Conservation (phyloP, 768 basidiomycete species). For the Agaricus sinodeliciosus region DNA sequence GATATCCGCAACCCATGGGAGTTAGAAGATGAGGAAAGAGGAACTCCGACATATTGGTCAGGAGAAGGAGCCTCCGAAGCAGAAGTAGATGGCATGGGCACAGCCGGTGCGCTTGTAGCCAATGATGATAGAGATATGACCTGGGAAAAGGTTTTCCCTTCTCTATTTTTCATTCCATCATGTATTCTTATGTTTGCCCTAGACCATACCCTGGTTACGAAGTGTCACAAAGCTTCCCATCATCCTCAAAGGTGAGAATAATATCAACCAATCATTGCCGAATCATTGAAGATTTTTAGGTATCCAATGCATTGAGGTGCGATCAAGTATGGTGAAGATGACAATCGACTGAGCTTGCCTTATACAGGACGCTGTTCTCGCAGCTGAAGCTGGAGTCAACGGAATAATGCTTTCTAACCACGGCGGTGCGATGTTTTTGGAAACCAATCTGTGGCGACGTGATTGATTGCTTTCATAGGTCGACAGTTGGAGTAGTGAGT, state of each 20-base stretch:
- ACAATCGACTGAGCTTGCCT: constrained; percentile 2
- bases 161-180: not conserved
- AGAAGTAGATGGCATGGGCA: constrained; percentile 44
- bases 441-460: not conserved
- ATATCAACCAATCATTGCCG: not conserved
- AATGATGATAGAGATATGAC: constrained; percentile 74
- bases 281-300: constrained; percentile 31
- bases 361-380: constrained; percentile 76
- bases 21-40: constrained; percentile 49
- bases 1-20: constrained; percentile 60
- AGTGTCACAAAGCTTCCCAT: constrained; percentile 65
- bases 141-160: constrained; percentile 53
- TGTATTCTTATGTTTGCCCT: constrained; percentile 1
- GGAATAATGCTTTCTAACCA: constrained; percentile 91
- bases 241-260: constrained; percentile 57
- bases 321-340: not conserved
- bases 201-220: constrained; percentile 77
- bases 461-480: constrained; percentile 29
- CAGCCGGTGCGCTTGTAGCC: constrained; percentile 58
- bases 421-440: constrained; percentile 48
- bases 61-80: constrained; percentile 26
- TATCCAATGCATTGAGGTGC: constrained; percentile 67
- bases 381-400: constrained; percentile 76
- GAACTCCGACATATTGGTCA: constrained; percentile 23
- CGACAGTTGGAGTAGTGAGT: constrained; percentile 78